Evolutionary conservation across 176 grass and related monocot genomes (phyloP), one percentile per base, ranked within the genome.

Genomic region (Bromus sterilis): DNA sequence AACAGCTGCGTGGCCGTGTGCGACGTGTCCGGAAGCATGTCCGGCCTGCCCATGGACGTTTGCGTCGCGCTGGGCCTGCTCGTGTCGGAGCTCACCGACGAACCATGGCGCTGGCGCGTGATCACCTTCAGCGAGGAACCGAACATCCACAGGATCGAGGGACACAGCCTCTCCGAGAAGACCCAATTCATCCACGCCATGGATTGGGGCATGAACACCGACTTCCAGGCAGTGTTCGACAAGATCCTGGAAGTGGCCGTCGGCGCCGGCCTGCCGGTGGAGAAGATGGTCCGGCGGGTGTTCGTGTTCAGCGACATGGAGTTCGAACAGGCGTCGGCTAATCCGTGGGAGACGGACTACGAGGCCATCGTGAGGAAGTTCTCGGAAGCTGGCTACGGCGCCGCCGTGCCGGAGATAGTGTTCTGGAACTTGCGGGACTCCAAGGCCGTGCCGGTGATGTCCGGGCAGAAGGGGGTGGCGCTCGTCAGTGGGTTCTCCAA

Each of bases 291-390:
- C 33, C 68, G 72, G 16, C 75, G 71, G 31, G 64, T 93, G 57
- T 78, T 93, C n/a, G 87, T 87, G 51, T 93, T 93, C 87, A 89
- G 83, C 87, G 91, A 93, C 76, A 93, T 89, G 91, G 91, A 89
- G 63, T 93, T 89, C 78, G 84, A 93, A n/a, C 4, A 18, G 56
- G 91, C 84, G 26, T 89, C 87, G 25, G 64, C 2, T 3, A 62
- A 25, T 5, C 51, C 67, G 2, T 94, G 92, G 89, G 81, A 94
- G 79, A 91, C 84, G 28, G 92, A 94, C 82, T 80, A 94, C 85
- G 89, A 89, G 86, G 84, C 85, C 11, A 89, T 91, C 51, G 26
- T 71, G 7, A 35, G 89, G 58, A 94, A 94, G 84, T 94, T 73
- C 9, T 73, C 70, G 15, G 75, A 72, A 66, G 84, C 71, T 13